Percentiles rank a stretch among this genome's conserved stretches.
phyloP scores from a whole-genome alignment of 1,139 yeast genomes.

The Lodderomyces orthopsilosis region DNA sequence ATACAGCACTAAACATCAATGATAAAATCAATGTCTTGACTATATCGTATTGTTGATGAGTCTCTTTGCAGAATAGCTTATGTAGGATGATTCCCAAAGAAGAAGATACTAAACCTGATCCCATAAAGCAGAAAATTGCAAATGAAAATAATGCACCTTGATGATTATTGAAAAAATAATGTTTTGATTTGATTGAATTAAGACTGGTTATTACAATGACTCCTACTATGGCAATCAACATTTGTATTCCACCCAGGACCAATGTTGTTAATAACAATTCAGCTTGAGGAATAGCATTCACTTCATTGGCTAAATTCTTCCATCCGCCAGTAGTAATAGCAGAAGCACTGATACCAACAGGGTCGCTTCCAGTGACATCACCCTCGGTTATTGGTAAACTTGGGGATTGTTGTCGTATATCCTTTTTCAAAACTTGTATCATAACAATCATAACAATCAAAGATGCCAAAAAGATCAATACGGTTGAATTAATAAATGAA shows the following conservation, averaged over 20 bases:
- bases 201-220: constrained; percentile 59
- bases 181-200: constrained; percentile 29
- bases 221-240: constrained; percentile 61
- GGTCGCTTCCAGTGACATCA: constrained; percentile 8
- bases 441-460: constrained; percentile 63
- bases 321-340: constrained; percentile 26
- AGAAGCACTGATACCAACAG: no score
- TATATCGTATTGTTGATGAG: constrained; percentile 23
- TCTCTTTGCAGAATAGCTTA: constrained; percentile 47
- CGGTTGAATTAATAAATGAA: constrained; percentile 63
- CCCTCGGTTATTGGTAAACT: constrained; percentile 16
- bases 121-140: constrained; percentile 57
- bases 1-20: constrained; percentile 53
- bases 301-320: constrained; percentile 55
- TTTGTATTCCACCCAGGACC: constrained; percentile 75
- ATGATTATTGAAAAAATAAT: constrained; percentile 46
- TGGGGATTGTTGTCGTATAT: constrained; percentile 25
- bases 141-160: constrained; percentile 66
- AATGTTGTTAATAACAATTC: constrained; percentile 51
- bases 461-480: constrained; percentile 57
- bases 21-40: constrained; percentile 30
- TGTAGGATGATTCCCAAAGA: constrained; percentile 63
- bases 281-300: constrained; percentile 49
- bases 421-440: constrained; percentile 47
- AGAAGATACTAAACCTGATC: constrained; percentile 74